A percentile compares a stretch with the other conserved stretches of the same genome.
Evolutionary conservation across 1,284 basidiomycete genomes (phyloP).

Genomic region (Hymenochaete sp.): DNA sequence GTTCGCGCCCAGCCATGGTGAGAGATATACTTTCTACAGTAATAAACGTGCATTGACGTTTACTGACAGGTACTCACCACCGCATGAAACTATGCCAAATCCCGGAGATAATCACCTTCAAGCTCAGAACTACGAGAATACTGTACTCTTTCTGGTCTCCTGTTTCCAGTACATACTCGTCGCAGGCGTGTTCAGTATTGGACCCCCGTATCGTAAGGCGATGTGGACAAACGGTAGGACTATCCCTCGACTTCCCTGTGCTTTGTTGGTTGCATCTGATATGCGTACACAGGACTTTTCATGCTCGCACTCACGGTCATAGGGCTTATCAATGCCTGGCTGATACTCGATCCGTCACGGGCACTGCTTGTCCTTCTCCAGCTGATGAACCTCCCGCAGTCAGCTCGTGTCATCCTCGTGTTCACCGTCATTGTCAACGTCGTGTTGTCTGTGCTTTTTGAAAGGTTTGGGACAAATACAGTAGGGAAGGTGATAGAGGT

Average conservation of each 20-base stretch:
- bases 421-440: slow-evolving; percentile 71
- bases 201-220: slow-evolving; percentile 90
- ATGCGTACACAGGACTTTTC: slow-evolving; percentile 50
- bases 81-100: slow-evolving; percentile 43
- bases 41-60: neutral
- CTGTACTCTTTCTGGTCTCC: slow-evolving; percentile 86
- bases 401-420: slow-evolving; percentile 66
- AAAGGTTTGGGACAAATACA: slow-evolving; percentile 63
- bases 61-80: slow-evolving; percentile 51
- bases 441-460: slow-evolving; percentile 66
- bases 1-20: slow-evolving; percentile 79
- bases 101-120: slow-evolving; percentile 70
- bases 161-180: slow-evolving; percentile 99
- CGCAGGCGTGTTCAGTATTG: slow-evolving; percentile 95
- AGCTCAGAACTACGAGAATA: slow-evolving; percentile 91
- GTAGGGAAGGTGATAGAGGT: slow-evolving; percentile 51
- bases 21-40: slow-evolving; percentile 19
- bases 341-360: slow-evolving; percentile 64
- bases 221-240: slow-evolving; percentile 89
- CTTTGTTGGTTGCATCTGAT: slow-evolving; percentile 18
- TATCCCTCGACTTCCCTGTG: slow-evolving; percentile 7
- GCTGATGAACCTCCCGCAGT: slow-evolving; percentile 67
- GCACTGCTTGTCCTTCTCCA: slow-evolving; percentile 62
- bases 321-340: slow-evolving; percentile 63
- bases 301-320: slow-evolving; percentile 66